Conservation (phyloP, 345 rosid species). For the Citrus glauca region DNA sequence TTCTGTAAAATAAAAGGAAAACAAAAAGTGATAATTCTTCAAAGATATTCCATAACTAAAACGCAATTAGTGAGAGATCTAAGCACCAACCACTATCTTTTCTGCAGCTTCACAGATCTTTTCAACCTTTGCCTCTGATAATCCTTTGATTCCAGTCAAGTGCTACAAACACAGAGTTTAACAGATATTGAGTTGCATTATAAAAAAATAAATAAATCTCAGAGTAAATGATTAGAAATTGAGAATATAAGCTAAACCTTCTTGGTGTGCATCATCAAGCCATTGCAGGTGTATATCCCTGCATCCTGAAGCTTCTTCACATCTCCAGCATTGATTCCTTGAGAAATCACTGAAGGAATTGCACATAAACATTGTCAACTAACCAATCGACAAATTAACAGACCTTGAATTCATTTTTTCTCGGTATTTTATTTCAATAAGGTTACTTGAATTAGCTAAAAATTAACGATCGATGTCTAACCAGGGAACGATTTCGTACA, state of each 20-base stretch:
- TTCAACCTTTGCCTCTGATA: slow-evolving; percentile 95
- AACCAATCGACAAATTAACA: background rate
- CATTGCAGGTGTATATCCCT: slow-evolving; percentile 93
- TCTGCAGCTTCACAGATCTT: slow-evolving; percentile 98
- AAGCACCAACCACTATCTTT: slow-evolving; percentile 77
- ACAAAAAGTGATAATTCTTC: background rate
- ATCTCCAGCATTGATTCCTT: slow-evolving; percentile 92
- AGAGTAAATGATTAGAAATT: background rate
- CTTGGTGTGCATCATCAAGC: slow-evolving; percentile 97
- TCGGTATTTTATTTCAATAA: background rate
- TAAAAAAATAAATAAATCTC: background rate
- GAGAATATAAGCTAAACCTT: slow-evolving; percentile 38
- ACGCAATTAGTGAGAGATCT: background rate
- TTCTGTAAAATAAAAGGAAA: slow-evolving; percentile 35
- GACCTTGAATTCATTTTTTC: background rate
- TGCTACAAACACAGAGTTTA: slow-evolving; percentile 35
- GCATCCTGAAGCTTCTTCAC: slow-evolving; percentile 93
- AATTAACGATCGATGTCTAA: background rate
- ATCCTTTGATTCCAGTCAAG: slow-evolving; percentile 89
- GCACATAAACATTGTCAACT: background rate
- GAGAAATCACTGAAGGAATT: slow-evolving; percentile 52
- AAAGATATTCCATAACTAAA: background rate
- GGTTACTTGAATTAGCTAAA: background rate
- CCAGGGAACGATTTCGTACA: background rate
- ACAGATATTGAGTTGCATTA: background rate